Percentiles rank a stretch among this genome's conserved stretches.
Conservation (phyloP, 1,284 basidiomycete genomes). For the Vanrija pseudolonga region DNA sequence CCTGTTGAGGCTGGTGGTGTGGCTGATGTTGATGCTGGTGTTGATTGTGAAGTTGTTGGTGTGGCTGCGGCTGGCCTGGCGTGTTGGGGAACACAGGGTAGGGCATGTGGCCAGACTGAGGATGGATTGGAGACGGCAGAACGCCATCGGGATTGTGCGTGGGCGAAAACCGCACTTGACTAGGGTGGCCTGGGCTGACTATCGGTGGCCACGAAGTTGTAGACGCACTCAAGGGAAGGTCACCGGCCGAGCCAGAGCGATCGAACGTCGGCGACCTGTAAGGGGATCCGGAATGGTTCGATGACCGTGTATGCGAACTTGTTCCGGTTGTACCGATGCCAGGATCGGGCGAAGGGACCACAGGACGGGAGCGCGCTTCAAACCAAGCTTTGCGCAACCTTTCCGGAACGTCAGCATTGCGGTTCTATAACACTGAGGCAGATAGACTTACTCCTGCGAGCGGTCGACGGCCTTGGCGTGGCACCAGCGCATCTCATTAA, state of each 20-base stretch:
- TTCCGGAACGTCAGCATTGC: not conserved
- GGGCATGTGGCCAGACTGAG: not conserved
- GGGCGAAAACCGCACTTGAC: constrained; percentile 1
- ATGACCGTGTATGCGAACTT: not conserved
- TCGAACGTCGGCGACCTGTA: constrained; percentile 11
- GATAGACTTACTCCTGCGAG: constrained; percentile 25
- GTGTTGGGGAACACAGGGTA: constrained; percentile 1
- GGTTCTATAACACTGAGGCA: not conserved
- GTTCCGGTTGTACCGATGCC: not conserved
- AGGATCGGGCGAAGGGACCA: too few species aligned
- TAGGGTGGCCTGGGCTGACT: too few species aligned
- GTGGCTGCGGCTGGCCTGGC: not conserved
- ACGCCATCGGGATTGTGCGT: not conserved
- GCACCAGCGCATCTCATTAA: constrained; percentile 74
- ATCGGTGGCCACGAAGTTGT: too few species aligned
- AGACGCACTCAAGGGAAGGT: not conserved
- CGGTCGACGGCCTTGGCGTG: constrained; percentile 69
- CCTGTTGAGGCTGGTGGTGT: constrained; percentile 17
- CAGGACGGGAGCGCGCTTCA: not conserved
- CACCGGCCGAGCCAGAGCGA: not conserved
- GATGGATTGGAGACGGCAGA: not conserved
- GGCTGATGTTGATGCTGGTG: constrained; percentile 2
- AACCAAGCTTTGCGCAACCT: constrained; percentile 4
- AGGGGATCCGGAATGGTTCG: constrained; percentile 4
- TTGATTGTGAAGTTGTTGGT: not conserved